Base-by-base conservation (phyloP, 2,329 filamentous ascomycete species). In the Sordariomycetes sp. region DNA sequence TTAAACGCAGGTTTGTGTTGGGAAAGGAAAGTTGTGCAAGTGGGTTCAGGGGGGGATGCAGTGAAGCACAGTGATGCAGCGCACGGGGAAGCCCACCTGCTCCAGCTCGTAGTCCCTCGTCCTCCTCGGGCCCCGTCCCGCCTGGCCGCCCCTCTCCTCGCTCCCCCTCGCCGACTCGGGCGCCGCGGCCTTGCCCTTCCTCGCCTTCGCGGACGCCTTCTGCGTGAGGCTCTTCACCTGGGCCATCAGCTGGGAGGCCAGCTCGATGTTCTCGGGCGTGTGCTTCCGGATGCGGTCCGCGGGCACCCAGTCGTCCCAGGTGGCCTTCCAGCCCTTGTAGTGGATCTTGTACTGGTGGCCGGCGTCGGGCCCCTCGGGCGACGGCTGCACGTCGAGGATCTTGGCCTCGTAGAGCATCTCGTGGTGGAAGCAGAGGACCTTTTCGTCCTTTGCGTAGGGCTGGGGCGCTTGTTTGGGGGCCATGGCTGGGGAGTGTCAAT, bases 281-380 rank as follows among this genome's bases (percentile, higher is more conserved):
- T 93, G 88, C 75, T 97, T 97, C 68, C 92, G 87, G 61, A 99
- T 87, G 64, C 94, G 89, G 71, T 97, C 93, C 72, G 91, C 86
- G 24, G 89, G 84, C 52, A 97, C 94, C 93, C 93, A 97, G 75
- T 99, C 94, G 75, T 99, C 94, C 94, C 94, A 99, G 80, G 91
- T 97, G 72, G 93, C 92, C 79, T 99, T 99, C 94, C 94, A 99
- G 68, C 94, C 94, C 74, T 97, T 97, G 78, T 99, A 99, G 74
- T 99, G 94, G 58, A 99, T 89, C 68, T 89, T 89, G 76, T 96
- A 99, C 70, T 90, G 85, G 69, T 85, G 91, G 37, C 87, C 84
- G 61, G 86, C 76, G 20, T 50, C 46, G 22, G 46, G 20, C 22
- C 74, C 87, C 70, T 85, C 86, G 72, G 88, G 86, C 67, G 87